These are phyloP conservation scores for Lycium ferocissimum DNA, from an alignment of 257 asterid species.

Conservation along the genomic window DNA sequence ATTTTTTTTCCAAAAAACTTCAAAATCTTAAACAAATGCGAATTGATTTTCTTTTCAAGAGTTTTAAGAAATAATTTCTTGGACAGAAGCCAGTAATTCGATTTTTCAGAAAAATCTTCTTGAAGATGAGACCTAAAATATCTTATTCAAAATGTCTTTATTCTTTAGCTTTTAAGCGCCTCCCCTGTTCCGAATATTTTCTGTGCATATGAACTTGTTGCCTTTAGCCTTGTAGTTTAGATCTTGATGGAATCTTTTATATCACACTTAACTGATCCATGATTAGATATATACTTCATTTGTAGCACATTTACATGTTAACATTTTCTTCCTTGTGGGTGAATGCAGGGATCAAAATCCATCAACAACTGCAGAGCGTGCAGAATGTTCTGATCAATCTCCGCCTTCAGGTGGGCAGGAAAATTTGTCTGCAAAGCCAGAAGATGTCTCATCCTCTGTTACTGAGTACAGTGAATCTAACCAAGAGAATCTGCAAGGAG, in stretches of 20 bases:
- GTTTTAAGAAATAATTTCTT: background rate
- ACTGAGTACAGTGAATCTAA: conserved; percentile 58
- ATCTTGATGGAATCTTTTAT: conserved; percentile 21
- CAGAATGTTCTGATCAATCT: conserved; percentile 54
- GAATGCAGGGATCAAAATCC: conserved; percentile 60
- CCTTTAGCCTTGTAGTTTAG: conserved; percentile 5
- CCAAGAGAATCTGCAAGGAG: conserved; percentile 62
- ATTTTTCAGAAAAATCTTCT: conserved; percentile 3
- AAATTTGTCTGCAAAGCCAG: conserved; percentile 49
- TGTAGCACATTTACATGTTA: background rate
- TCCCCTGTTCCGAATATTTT: background rate
- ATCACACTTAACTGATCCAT: conserved; percentile 27
- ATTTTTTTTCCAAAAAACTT: background rate
- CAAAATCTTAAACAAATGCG: background rate
- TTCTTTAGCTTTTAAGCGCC: conserved; percentile 5
- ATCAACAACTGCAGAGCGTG: conserved; percentile 54
- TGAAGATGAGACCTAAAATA: background rate
- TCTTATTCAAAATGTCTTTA: background rate
- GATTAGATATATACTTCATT: conserved; percentile 25
- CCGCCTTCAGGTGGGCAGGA: conserved; percentile 53
- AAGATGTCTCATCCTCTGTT: conserved; percentile 56
- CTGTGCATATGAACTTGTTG: conserved; percentile 5
- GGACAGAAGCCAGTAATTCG: conserved; percentile 12
- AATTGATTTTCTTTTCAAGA: background rate
- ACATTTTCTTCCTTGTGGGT: background rate